These are phyloP conservation scores for Penicillium goetzii DNA, from an alignment of 495 filamentous ascomycete genomes.

Conservation along the genomic window DNA sequence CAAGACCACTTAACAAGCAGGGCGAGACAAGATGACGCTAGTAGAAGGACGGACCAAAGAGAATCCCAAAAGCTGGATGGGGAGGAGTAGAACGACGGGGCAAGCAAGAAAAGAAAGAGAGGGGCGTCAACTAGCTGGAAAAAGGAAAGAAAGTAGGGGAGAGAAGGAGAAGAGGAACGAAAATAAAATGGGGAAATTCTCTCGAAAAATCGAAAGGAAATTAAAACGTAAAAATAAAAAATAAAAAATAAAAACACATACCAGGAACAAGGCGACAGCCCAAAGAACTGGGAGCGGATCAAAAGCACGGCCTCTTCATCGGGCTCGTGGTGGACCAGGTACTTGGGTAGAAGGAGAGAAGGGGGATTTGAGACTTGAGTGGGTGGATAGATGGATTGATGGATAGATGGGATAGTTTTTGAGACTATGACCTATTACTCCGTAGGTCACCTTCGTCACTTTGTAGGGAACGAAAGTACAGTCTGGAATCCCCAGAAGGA, in stretches of 20 bases:
- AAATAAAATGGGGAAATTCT: constrained; percentile 3
- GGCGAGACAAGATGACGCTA: constrained; percentile 20
- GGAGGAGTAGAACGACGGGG: constrained; percentile 7
- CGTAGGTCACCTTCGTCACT: constrained; percentile 4
- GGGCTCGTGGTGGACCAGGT: constrained; percentile 21
- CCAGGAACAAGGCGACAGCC: constrained; percentile 5
- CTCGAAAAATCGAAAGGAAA: neutral
- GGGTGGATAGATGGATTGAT: neutral
- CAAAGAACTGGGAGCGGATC: neutral
- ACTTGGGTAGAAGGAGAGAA: constrained; percentile 18
- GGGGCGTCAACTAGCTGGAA: constrained; percentile 8
- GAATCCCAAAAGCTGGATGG: neutral
- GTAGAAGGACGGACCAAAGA: constrained; percentile 13
- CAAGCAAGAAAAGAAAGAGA: neutral
- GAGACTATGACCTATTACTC: constrained; percentile 20
- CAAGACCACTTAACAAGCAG: neutral
- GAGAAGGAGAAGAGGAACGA: neutral
- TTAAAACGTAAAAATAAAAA: neutral
- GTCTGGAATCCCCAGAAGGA: neutral
- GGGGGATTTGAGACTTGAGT: neutral
- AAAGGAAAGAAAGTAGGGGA: neutral
- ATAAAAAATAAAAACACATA: constrained; percentile 1
- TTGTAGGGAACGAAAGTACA: neutral
- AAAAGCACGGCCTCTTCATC: constrained; percentile 19
- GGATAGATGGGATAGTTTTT: constrained; percentile 19